Conservation (phyloP, 1,284 basidiomycete species). For the Naganishia sp. region DNA sequence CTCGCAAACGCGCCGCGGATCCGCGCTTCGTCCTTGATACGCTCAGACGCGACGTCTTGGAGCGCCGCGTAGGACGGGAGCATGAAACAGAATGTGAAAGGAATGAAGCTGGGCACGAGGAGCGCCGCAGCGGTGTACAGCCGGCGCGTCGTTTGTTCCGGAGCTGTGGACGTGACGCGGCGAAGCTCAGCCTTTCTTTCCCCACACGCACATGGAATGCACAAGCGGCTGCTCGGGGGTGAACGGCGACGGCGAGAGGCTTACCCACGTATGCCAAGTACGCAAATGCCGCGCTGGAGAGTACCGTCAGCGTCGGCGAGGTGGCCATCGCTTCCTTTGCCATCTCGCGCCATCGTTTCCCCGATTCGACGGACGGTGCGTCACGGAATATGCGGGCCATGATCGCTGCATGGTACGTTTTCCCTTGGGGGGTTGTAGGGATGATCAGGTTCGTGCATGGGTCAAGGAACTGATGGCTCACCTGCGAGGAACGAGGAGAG, state of each 20-base stretch:
- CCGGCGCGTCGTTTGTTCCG: not conserved
- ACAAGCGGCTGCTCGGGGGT: too few species aligned
- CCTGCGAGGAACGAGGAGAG: not conserved
- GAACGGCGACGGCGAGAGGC: too few species aligned
- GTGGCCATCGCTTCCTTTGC: not conserved
- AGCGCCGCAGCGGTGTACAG: not conserved
- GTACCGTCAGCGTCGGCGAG: not conserved
- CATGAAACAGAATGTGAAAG: constrained; percentile 4
- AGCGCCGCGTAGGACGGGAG: constrained; percentile 1
- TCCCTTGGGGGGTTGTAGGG: not conserved
- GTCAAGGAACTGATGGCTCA: not conserved
- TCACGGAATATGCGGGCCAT: constrained; percentile 8
- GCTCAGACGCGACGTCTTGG: constrained; percentile 5
- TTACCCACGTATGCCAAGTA: constrained; percentile 1
- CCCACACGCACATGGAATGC: too few species aligned
- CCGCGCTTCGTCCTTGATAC: constrained; percentile 1
- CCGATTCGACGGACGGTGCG: not conserved
- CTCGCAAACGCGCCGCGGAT: not conserved
- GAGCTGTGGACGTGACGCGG: not conserved
- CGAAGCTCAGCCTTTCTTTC: not conserved
- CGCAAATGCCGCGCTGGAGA: not conserved
- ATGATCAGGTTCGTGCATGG: not conserved
- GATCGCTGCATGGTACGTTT: not conserved
- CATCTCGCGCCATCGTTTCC: constrained; percentile 6
- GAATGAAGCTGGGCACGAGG: not conserved